Percentiles rank a stretch among this genome's conserved stretches.
These are phyloP conservation scores for Niveomyces coronatus DNA, from an alignment of 2,329 filamentous ascomycete genomes.

Conservation along the genomic window DNA sequence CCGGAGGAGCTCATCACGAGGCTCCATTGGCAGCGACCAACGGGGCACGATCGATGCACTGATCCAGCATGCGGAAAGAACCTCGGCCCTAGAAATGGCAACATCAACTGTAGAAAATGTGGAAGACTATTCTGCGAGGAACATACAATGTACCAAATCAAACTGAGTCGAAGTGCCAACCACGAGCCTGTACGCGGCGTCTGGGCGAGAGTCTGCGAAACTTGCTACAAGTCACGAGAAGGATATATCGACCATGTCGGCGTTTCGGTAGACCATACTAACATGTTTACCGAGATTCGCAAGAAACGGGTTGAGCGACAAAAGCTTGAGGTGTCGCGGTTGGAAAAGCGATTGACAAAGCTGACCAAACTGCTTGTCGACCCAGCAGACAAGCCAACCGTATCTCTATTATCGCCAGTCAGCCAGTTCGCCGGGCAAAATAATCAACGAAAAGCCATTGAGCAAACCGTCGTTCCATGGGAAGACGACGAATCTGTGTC, in stretches of 20 bases:
- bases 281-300: constrained; percentile 59
- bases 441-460: constrained; percentile 67
- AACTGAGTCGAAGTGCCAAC: constrained; percentile 75
- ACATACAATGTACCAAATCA: constrained; percentile 99
- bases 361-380: constrained; percentile 75
- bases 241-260: constrained; percentile 89
- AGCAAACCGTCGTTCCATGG: constrained; percentile 91
- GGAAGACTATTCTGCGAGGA: constrained; percentile 92
- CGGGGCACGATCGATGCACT: constrained; percentile 67
- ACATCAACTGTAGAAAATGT: constrained; percentile 87
- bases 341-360: constrained; percentile 87
- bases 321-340: constrained; percentile 74
- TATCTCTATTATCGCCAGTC: constrained; percentile 49
- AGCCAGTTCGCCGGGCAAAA: constrained; percentile 56
- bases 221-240: constrained; percentile 94
- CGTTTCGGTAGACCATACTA: constrained; percentile 58
- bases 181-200: constrained; percentile 84
- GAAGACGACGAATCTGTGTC: constrained; percentile 76
- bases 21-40: constrained; percentile 77
- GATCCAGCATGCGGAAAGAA: constrained; percentile 78
- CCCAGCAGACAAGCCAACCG: constrained; percentile 54
- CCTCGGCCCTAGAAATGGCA: constrained; percentile 69
- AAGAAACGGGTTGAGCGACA: constrained; percentile 73
- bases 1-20: constrained; percentile 85
- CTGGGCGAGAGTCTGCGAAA: constrained; percentile 95